Evolutionary conservation across 2,329 filamentous ascomycete species (phyloP).

Genomic region (Neofusicoccum cordaticola): DNA sequence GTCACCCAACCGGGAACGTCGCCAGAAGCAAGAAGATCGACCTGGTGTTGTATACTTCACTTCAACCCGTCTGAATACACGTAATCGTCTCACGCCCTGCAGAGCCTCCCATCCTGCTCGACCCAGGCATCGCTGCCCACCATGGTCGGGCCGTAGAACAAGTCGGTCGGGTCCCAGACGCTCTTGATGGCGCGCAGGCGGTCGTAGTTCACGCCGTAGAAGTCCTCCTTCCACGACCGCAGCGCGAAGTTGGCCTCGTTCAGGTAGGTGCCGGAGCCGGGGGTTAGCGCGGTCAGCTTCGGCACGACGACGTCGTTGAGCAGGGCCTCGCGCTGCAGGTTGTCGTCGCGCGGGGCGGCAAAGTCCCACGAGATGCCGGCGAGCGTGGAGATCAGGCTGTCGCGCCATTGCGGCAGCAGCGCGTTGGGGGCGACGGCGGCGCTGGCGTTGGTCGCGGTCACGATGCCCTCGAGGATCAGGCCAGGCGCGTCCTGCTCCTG

Average conservation of each 20-base stretch:
- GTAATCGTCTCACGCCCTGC: slow-evolving; percentile 18
- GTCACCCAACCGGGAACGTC: no score
- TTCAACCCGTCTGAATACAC: no score
- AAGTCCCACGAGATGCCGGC: background rate
- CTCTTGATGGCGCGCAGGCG: slow-evolving; percentile 24
- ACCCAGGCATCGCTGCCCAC: slow-evolving; percentile 28
- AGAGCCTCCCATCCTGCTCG: slow-evolving; percentile 21
- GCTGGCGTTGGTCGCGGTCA: background rate
- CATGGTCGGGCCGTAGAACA: slow-evolving; percentile 23
- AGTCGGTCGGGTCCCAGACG: slow-evolving; percentile 24
- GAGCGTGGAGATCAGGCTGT: background rate
- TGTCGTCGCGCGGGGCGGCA: background rate
- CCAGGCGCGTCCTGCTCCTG: background rate
- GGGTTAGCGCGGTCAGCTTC: slow-evolving; percentile 24
- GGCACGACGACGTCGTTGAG: background rate
- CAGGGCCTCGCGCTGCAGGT: background rate
- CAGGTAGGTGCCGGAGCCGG: slow-evolving; percentile 26
- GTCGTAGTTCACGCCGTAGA: slow-evolving; percentile 23
- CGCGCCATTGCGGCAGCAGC: slow-evolving; percentile 26
- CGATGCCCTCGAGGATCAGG: background rate
- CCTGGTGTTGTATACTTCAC: no score
- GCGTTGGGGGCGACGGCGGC: slow-evolving; percentile 19
- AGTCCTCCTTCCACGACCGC: background rate
- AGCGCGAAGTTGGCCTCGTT: slow-evolving; percentile 6
- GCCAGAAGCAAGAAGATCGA: no score